Conservation (phyloP, 164 flowering plant genomes). For the Euptelea pleiosperma region DNA sequence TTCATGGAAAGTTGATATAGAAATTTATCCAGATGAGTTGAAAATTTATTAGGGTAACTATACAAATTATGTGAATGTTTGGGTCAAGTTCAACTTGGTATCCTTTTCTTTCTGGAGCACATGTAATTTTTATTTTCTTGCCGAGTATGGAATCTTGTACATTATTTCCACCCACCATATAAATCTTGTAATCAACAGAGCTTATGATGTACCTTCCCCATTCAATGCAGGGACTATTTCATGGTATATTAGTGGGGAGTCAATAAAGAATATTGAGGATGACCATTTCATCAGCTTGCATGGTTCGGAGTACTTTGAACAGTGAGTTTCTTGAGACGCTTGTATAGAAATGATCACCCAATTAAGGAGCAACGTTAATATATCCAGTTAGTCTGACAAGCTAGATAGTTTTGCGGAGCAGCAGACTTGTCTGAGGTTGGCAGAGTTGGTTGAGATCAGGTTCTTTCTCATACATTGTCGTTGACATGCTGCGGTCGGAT, state of each 20-base stretch:
- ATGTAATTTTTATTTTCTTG: no score
- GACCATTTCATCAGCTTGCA: constrained; percentile 48
- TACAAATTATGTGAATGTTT: no score
- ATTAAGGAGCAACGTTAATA: neutral
- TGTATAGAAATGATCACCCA: neutral
- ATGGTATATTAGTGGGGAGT: constrained; percentile 56
- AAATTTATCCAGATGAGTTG: no score
- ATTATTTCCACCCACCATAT: neutral
- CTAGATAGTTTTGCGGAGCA: neutral
- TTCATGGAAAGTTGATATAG: no score
- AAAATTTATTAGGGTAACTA: no score
- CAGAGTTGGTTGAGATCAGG: neutral
- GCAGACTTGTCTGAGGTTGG: neutral
- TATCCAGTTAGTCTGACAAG: neutral
- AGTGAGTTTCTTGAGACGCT: constrained; percentile 15
- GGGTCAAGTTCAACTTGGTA: no score
- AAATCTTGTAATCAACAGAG: neutral
- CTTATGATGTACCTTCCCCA: neutral
- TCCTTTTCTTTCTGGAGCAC: no score
- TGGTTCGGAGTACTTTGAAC: constrained; percentile 37
- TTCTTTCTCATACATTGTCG: neutral
- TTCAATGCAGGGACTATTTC: constrained; percentile 51
- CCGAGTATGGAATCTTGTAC: neutral
- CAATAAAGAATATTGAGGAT: constrained; percentile 44
- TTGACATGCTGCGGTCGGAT: neutral